Base-by-base conservation (phyloP, 495 filamentous ascomycete species). In the Aspergillus olivimuriae region DNA sequence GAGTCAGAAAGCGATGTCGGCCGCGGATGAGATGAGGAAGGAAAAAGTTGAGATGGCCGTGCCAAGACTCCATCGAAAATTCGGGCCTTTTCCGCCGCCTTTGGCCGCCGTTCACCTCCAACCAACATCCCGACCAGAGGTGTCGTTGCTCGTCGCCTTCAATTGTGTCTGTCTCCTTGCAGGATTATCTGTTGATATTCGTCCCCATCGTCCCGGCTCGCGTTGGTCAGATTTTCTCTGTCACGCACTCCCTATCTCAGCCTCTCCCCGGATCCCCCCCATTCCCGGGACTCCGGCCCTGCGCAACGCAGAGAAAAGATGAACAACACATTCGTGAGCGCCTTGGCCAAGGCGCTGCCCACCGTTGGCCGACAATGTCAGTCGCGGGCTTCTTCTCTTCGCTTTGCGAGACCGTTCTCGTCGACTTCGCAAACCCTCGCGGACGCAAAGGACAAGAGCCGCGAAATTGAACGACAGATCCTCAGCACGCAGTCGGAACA, bases 61-160 rank as follows among this genome's bases (percentile, higher is more conserved):
- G 56, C 66, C 66, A 70, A 70, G 66, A 56, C 55, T 62, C 58
- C 55, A 51, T 64, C 65, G 66, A 68, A 68, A 66, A 68, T 65
- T 66, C 66, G 65, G 63, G 53, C 58, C 51, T 54, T 53, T 59
- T 60, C 51, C 56, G 55, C 57, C 57, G 60, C 57, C 51, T 52
- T 58, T 38, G 61, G 48, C 55, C 58, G 56, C 60, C 53, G 57
- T 45, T 52, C 26, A 40, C 42, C 45, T 45, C 41, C 43, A 46
- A 39, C 21, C 20, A 11, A 14, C 12, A 41, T 41, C 11, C 15
- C 21, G 23, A 8, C 28, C 19, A 18, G 28, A 22, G 24, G 37
- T n/a, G n/a, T n/a, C n/a, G n/a, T 33, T 24, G 10, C 6, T 11
- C 24, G 11, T 6, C 24, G 24, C 24, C 24, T 28, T 28, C 24